Evolutionary conservation across 2,329 filamentous ascomycete species (phyloP).

Genomic region (Scedosporium aurantiacum): DNA sequence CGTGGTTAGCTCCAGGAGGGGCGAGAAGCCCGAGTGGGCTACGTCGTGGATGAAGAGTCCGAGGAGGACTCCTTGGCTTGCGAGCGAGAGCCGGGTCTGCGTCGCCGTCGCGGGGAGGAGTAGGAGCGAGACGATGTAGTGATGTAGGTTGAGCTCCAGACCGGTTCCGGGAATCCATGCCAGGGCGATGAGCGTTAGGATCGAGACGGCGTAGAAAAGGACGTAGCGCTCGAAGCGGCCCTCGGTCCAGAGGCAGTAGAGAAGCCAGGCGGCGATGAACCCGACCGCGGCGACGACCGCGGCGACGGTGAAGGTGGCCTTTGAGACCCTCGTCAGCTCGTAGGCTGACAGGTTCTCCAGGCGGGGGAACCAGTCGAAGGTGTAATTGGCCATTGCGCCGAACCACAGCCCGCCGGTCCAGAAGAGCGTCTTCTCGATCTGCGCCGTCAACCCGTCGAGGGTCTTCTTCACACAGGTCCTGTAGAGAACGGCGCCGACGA

Average conservation of each 20-base stretch:
- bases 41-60: constrained; percentile 71
- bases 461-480: constrained; percentile 47
- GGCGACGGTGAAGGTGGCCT: constrained; percentile 53
- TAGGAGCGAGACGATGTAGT: constrained; percentile 63
- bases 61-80: constrained; percentile 62
- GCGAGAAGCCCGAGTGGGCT: constrained; percentile 65
- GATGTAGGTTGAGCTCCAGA: constrained; percentile 59
- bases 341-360: constrained; percentile 59
- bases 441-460: constrained; percentile 46
- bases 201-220: constrained; percentile 44
- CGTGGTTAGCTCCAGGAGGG: constrained; percentile 56
- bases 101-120: constrained; percentile 61
- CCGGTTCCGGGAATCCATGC: constrained; percentile 42
- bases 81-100: constrained; percentile 54
- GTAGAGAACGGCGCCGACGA: constrained; percentile 59
- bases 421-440: constrained; percentile 58
- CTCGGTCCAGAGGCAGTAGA: constrained; percentile 56
- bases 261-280: constrained; percentile 30
- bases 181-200: constrained; percentile 41
- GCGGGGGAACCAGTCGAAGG: constrained; percentile 63
- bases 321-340: constrained; percentile 59
- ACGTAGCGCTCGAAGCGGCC: constrained; percentile 56
- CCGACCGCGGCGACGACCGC: constrained; percentile 51
- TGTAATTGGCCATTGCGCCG: constrained; percentile 64
- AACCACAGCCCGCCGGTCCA: constrained; percentile 64